Conservation (phyloP, 352 stramenopile genomes). For the Phytophthora macrochlamydospora region DNA sequence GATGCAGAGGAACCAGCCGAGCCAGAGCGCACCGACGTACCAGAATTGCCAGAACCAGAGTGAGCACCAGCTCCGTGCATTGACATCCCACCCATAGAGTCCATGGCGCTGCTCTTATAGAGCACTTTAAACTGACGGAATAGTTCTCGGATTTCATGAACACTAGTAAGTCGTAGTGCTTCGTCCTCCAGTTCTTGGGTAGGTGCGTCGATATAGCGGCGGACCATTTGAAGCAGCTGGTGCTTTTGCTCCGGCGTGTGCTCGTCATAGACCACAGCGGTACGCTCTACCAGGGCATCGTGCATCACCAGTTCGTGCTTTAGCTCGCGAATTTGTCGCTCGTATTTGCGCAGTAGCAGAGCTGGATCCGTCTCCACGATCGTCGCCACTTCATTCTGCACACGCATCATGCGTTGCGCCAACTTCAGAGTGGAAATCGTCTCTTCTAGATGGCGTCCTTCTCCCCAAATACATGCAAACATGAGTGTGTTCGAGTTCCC, state of each 20-base stretch:
- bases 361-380: constrained; percentile 89
- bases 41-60: constrained; percentile 16
- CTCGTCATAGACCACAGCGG: constrained; percentile 84
- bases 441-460: constrained; percentile 92
- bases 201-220: constrained; percentile 76
- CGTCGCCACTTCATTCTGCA: constrained; percentile 89
- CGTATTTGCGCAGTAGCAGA: constrained; percentile 89
- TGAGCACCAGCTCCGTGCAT: constrained; percentile 7
- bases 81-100: neutral
- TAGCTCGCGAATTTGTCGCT: constrained; percentile 91
- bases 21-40: constrained; percentile 34
- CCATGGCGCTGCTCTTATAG: constrained; percentile 58
- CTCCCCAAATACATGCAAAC: constrained; percentile 94
- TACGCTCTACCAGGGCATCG: constrained; percentile 91
- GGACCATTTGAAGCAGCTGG: constrained; percentile 69
- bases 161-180: constrained; percentile 74
- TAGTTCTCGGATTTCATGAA: constrained; percentile 92
- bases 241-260: constrained; percentile 93
- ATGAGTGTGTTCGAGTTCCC: constrained; percentile 96
- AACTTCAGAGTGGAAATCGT: constrained; percentile 94
- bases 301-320: constrained; percentile 95
- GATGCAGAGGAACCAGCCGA: constrained; percentile 64
- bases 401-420: constrained; percentile 93
- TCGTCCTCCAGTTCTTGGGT: constrained; percentile 77
- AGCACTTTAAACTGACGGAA: constrained; percentile 93